Evolutionary conservation across 371 early-diverging fungal species (phyloP), one percentile per base, ranked within the genome.

Genomic region (Saksenaea vasiformis): DNA sequence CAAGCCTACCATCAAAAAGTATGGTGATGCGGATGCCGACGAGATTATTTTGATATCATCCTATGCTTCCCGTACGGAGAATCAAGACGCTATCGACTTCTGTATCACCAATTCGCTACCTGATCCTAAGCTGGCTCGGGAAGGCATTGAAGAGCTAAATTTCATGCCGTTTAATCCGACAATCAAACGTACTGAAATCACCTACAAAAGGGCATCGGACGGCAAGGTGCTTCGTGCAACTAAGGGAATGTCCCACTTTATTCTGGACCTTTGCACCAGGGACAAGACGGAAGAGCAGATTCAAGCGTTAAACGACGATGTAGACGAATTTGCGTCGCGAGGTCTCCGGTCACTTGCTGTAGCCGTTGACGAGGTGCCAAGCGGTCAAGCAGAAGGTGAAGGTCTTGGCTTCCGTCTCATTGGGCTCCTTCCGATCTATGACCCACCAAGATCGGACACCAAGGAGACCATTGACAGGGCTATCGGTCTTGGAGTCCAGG

Each of bases 81-180:
- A 89, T 73, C 87, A 86, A 70, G 91, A 91, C 72, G 90, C 91
- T 57, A 91, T 91, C 57, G 91, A 91, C 79, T 88, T 83, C 73
- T 88, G 88, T 59, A 80, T 91, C 56, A 89, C 89, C 69, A 86
- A 84, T 69, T 88, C 90, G 28, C 73, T 90, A 61, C 80, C 85
- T 24, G 82, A 89, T 69, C 63, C 79, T 54, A 73, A 74, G 35
- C 55, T 78, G 64, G 87, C 91, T 24, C 89, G 91, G 66, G 78
- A 84, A 22, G 87, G 85, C 58, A 89, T 90, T 55, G 86, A 87
- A 31, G 84, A 85, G 54, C 73, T 90, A 55, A 85, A 88, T 72
- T 93, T 95, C 79, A 82, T 90, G 64, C 93, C 95, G 19, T 95
- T 95, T 88, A 93, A 93, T 79, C 95, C 95, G 34, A 89, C 85